A percentile compares a stretch with the other conserved stretches of the same genome.
Evolutionary conservation across 73 alveolate genomes (phyloP).

Genomic region (Paramecium caudatum): DNA sequence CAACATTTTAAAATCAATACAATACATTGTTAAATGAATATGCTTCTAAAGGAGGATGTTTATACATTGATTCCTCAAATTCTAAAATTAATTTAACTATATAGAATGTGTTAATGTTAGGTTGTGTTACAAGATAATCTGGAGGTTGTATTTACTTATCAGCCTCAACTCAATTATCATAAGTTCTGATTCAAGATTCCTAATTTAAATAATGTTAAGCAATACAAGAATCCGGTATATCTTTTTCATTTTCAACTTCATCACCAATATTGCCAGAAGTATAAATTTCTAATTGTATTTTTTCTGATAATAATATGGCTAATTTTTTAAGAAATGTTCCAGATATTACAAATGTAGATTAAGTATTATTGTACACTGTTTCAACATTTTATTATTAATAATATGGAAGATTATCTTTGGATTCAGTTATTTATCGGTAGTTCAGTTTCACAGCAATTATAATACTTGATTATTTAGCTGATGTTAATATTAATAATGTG

Average conservation of each 20-base stretch:
- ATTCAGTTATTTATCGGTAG: background rate
- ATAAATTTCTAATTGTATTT: background rate
- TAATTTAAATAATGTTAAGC: background rate
- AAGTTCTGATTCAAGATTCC: background rate
- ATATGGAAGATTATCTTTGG: background rate
- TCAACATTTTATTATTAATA: background rate
- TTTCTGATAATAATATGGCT: background rate
- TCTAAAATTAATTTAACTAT: background rate
- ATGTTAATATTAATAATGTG: background rate
- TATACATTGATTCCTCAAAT: constrained; percentile 17
- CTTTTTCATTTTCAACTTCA: background rate
- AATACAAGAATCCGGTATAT: background rate
- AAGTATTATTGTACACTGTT: background rate
- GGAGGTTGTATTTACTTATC: constrained; percentile 5
- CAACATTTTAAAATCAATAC: background rate
- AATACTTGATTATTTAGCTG: background rate
- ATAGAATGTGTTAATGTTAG: constrained; percentile 9
- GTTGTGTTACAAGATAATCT: constrained; percentile 17
- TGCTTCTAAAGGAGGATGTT: constrained; percentile 34
- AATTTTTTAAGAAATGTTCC: constrained; percentile 38
- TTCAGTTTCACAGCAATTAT: background rate
- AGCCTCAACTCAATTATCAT: constrained; percentile 12
- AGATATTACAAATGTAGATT: background rate
- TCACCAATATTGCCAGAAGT: constrained; percentile 14
- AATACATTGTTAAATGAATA: background rate